Base-by-base conservation (phyloP, 768 basidiomycete genomes). In the Amylocystis lapponica region DNA sequence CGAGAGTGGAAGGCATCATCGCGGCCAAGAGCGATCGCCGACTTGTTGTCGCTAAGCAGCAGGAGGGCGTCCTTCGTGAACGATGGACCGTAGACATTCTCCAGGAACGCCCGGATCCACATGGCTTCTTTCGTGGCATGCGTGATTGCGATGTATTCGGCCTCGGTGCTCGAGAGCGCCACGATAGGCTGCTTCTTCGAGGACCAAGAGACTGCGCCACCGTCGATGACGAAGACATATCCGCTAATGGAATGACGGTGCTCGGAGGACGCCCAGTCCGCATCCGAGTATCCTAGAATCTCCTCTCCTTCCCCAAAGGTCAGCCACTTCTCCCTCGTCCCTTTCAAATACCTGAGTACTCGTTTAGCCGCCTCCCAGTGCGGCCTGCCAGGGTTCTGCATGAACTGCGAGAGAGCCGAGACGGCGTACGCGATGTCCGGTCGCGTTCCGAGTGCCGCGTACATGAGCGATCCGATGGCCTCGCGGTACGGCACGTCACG, bases 361-460 rank as follows among this genome's bases (percentile, higher is more conserved):
- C 51, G 52, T 47, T 67, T 65, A 2, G 60, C 60, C 0, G 64
- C 65, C 0, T 58, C 37, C 36, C 64, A 50, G 49, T 69, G 66
- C 0, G 37, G 39, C 0, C 29, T 39, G 1, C 56, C 52, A 0
- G 66, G 69, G n/a, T 53, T 52, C 0, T 60, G 45, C 9, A 49
- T 58, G 53, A 52, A 67, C 21, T 63, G 62, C 0, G 63, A 51
- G 1, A 72, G 59, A 0, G 39, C 17, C 25, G 52, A 46, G 9
- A 68, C 63, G 7, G 62, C 50, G 34, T 51, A 65, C 0, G 63
- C 50, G 9, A 72, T 54, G 32, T 74, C 65, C 0, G 68, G 67
- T 1, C 58, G 50, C 1, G 67, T 66, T 8, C 54, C 55, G 3
- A 65, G 41, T 2, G 65, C 50, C 0, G 66, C 45, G 40, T 60